These are phyloP conservation scores for Pleurotus cornucopiae DNA, from an alignment of 768 basidiomycete genomes.

Conservation along the genomic window DNA sequence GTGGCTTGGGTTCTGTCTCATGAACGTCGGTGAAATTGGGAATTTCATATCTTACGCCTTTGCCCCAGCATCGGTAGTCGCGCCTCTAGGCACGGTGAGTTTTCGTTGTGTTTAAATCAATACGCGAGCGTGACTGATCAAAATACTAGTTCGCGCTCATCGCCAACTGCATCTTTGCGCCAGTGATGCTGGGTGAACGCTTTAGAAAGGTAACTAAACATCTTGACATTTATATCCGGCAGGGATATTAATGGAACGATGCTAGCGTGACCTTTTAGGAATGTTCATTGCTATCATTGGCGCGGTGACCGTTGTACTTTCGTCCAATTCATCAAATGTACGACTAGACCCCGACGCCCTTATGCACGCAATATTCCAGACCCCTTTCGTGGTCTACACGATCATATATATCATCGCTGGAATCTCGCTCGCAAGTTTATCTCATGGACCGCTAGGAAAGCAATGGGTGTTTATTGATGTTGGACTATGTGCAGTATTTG, in stretches of 20 bases:
- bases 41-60: constrained; percentile 91
- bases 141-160: constrained; percentile 77
- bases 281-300: constrained; percentile 81
- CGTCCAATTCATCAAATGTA: constrained; percentile 67
- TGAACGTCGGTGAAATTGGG: constrained; percentile 87
- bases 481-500: constrained; percentile 82
- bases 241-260: neutral
- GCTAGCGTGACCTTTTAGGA: constrained; percentile 75
- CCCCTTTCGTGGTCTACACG: constrained; percentile 74
- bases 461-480: constrained; percentile 81
- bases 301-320: constrained; percentile 88
- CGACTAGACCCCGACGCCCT: constrained; percentile 67
- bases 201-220: constrained; percentile 62
- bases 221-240: constrained; percentile 11
- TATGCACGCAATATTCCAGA: constrained; percentile 62
- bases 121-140: neutral
- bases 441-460: constrained; percentile 58
- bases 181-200: constrained; percentile 74
- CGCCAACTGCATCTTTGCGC: constrained; percentile 93
- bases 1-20: constrained; percentile 87
- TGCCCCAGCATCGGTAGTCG: constrained; percentile 90
- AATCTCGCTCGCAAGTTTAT: constrained; percentile 59
- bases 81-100: constrained; percentile 90
- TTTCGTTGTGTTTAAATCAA: too few species aligned
- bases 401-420: constrained; percentile 55